phyloP scores from a whole-genome alignment of 306 rosid species.

The Lathyrus aphaca region DNA sequence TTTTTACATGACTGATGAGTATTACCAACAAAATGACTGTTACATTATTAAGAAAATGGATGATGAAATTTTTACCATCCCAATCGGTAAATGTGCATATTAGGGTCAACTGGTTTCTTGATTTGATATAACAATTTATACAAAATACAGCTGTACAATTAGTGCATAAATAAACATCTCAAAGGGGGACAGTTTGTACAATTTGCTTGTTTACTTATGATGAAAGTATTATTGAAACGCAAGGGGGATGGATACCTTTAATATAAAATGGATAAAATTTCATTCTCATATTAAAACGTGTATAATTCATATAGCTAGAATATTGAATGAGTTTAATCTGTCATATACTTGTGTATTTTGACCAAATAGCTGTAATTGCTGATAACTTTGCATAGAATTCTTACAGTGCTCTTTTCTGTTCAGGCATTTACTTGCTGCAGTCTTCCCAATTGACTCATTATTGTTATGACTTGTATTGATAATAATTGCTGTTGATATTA shows the following conservation, averaged over 20 bases:
- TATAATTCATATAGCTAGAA: slow-evolving; percentile 9
- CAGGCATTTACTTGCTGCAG: slow-evolving; percentile 27
- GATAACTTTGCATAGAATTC: slow-evolving; percentile 3
- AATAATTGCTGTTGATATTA: slow-evolving; percentile 6
- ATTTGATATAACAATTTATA: slow-evolving; percentile 24
- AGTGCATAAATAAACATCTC: slow-evolving; percentile 20
- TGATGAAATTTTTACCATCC: slow-evolving; percentile 14
- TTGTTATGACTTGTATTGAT: slow-evolving; percentile 9
- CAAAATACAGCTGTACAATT: slow-evolving; percentile 9
- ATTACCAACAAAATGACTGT: neutral
- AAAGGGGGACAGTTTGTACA: slow-evolving; percentile 8
- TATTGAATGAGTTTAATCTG: slow-evolving; percentile 13
- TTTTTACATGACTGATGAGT: slow-evolving; percentile 5
- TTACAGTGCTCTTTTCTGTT: slow-evolving; percentile 1
- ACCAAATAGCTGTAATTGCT: slow-evolving; percentile 14
- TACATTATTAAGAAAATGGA: slow-evolving; percentile 23
- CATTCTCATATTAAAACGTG: slow-evolving; percentile 9
- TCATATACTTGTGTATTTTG: slow-evolving; percentile 20
- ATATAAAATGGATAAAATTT: slow-evolving; percentile 20
- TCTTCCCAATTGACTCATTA: slow-evolving; percentile 26
- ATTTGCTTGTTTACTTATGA: slow-evolving; percentile 13
- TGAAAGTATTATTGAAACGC: neutral
- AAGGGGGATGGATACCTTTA: slow-evolving; percentile 1
- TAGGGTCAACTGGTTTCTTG: neutral
- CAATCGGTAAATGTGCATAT: slow-evolving; percentile 20